These are phyloP conservation scores for Solanum hybrid DNA, from an alignment of 305 asterid species.

Conservation along the genomic window DNA sequence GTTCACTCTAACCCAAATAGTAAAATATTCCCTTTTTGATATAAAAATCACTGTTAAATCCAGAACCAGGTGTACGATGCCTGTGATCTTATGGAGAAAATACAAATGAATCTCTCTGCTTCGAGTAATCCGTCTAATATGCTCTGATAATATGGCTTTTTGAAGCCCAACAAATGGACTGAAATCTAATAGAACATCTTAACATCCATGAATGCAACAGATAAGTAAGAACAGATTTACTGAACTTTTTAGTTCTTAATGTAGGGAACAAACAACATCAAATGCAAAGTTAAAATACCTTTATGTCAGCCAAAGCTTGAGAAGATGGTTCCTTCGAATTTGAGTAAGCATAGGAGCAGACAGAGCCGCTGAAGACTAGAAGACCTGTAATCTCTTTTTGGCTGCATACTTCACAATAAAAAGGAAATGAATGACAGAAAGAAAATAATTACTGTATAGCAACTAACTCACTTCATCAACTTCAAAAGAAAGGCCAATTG, in stretches of 20 bases:
- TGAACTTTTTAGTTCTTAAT: background rate
- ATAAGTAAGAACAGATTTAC: background rate
- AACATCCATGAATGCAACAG: background rate
- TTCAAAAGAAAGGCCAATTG: background rate
- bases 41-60: background rate
- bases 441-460: background rate
- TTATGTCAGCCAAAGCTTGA: constrained; percentile 78
- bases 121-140: background rate
- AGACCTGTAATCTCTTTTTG: constrained; percentile 67
- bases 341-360: constrained; percentile 73
- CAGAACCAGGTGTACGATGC: background rate
- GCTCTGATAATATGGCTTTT: background rate
- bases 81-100: background rate
- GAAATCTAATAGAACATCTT: background rate
- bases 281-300: constrained; percentile 40
- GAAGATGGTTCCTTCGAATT: constrained; percentile 71
- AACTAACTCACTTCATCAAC: background rate
- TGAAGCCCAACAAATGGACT: background rate
- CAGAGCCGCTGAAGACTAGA: constrained; percentile 56
- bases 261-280: background rate
- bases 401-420: constrained; percentile 50
- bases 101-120: background rate
- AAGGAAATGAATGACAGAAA: background rate
- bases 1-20: background rate
- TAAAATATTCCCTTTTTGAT: background rate